Conservation (phyloP, 2,329 filamentous ascomycete species). For the Paracoccidioides brasiliensis region DNA sequence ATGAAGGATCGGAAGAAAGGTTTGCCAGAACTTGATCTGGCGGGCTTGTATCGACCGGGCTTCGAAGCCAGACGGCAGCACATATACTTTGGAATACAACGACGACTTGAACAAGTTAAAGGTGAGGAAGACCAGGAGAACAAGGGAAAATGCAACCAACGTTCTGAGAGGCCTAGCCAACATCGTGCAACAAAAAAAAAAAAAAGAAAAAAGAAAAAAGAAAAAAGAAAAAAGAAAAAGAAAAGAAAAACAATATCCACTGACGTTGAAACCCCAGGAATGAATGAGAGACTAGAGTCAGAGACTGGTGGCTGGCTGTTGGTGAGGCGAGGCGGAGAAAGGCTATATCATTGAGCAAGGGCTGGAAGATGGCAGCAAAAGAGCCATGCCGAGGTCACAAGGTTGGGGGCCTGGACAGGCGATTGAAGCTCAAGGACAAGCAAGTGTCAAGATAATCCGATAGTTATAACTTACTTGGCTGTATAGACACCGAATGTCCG, state of each 20-base stretch:
- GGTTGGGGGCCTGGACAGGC: too few species aligned
- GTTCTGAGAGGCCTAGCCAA: neutral
- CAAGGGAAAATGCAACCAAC: neutral
- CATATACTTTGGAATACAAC: neutral
- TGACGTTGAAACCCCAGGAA: too few species aligned
- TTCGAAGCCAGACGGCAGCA: neutral
- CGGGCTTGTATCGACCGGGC: neutral
- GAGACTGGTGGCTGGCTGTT: neutral
- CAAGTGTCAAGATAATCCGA: too few species aligned
- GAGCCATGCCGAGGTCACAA: too few species aligned
- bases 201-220: too few species aligned
- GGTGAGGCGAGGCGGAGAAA: neutral
- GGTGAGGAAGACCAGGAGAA: neutral
- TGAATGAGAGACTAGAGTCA: too few species aligned
- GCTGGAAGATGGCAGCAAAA: neutral
- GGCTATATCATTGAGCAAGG: neutral
- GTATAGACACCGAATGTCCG: too few species aligned
- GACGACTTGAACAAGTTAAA: neutral
- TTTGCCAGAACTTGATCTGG: constrained; percentile 23
- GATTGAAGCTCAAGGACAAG: too few species aligned
- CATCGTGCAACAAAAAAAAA: too few species aligned
- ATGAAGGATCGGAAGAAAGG: constrained; percentile 21
- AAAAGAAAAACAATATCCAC: too few species aligned
- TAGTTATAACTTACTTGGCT: too few species aligned
- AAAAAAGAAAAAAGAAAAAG: too few species aligned